phyloP scores from a whole-genome alignment of 345 rosid species.

The Cardamine occulta region DNA sequence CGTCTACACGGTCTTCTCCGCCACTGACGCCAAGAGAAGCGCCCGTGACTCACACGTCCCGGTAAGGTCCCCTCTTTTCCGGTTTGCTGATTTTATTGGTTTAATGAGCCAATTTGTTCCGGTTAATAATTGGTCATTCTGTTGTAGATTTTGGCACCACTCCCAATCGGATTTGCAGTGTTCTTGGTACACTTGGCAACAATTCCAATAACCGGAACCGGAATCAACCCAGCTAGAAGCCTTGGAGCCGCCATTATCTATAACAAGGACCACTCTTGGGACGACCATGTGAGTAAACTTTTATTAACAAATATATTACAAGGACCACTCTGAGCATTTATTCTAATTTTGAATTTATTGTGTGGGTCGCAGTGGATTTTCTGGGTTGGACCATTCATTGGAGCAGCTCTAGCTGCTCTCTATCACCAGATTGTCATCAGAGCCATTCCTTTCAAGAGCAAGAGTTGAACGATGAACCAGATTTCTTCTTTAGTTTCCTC shows the following conservation, averaged over 20 bases:
- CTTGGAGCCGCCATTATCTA: constrained; percentile 53
- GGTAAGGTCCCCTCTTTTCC: not conserved
- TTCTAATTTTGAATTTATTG: not conserved
- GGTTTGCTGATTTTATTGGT: not conserved
- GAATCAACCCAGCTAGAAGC: constrained; percentile 57
- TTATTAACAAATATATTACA: not conserved
- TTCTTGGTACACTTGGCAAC: constrained; percentile 58
- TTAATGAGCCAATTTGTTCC: not conserved
- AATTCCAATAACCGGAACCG: constrained; percentile 52
- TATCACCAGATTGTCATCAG: constrained; percentile 55
- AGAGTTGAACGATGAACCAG: constrained; percentile 26
- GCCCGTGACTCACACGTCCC: constrained; percentile 63
- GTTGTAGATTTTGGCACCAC: constrained; percentile 54
- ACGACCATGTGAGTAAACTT: constrained; percentile 52
- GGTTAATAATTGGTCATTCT: not conserved
- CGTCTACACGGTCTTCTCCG: constrained; percentile 54
- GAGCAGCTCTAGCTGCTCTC: constrained; percentile 57
- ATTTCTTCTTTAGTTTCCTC: constrained; percentile 16
- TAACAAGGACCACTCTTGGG: constrained; percentile 54
- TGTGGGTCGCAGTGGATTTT: constrained; percentile 55
- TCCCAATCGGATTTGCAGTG: constrained; percentile 61
- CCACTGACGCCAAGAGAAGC: constrained; percentile 58
- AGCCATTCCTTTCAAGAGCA: constrained; percentile 57
- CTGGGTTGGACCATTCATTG: constrained; percentile 65
- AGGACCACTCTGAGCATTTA: constrained; percentile 6